Base-by-base conservation (phyloP, 805 yeast genomes). In the Pichia eremophila region DNA sequence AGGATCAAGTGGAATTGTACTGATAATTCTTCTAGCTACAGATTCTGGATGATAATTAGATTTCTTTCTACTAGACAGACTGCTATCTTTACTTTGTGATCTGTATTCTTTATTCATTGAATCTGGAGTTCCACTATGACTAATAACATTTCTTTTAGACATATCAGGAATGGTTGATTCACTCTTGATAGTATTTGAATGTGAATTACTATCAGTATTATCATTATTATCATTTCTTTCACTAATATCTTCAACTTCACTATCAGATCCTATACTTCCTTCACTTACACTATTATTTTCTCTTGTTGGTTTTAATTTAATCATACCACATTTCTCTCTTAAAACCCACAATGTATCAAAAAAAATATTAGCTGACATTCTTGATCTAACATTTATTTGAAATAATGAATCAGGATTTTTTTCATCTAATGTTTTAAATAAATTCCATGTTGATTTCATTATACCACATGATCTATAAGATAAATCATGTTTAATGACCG, bases 401-500 rank as follows among this genome's bases (percentile, higher is more conserved):
- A 63, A 62, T 10, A 66, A 63, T 34, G 17, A 34, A 48, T 61
- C 54, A n/a, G 64, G 63, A 35, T 58, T 64, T 51, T 75, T 78
- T 39, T 77, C 81, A 53, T 80, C 77, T 55, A 89, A 68, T 5
- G 83, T 74, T 44, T 83, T 77, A 64, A 85, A 85, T 50, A 89
- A 71, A 50, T 84, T 86, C 99, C 99, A 91, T 71, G 89, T 82
- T 59, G 89, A 89, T 58, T 85, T 77, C 93, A 93, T 87, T 50
- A 93, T 88, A 9, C 96, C 96, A 41, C 95, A 81, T 0, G 95
- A 85, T 54, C 98, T 75, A 62, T 86, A 87, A 0, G 97, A 87
- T 73, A 93, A 81, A 60, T 91, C 99, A 65, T 90, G 93, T 57
- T 88, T 88, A 56, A 87, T 70, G 29, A 91, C 83, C 0, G 96